A percentile compares a stretch with the other conserved stretches of the same genome.
phyloP scores from a whole-genome alignment of 2,329 filamentous ascomycete genomes.

The Clarireedia sp. region DNA sequence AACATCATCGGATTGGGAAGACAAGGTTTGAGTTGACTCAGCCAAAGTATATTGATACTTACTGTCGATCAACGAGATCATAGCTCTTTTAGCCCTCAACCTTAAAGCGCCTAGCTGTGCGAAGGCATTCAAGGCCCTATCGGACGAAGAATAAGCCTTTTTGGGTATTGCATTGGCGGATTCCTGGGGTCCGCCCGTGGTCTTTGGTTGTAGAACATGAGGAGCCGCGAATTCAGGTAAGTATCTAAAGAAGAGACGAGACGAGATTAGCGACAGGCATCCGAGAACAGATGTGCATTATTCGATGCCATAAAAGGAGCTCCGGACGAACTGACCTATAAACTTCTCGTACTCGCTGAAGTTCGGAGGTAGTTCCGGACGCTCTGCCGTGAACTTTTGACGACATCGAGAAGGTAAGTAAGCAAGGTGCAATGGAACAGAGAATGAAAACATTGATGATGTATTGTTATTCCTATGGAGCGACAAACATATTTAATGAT shows the following conservation, averaged over 20 bases:
- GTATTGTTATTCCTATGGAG: too few species aligned
- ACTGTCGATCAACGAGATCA: slow-evolving; percentile 34
- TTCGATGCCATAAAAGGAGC: not conserved
- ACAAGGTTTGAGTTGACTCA: slow-evolving; percentile 38
- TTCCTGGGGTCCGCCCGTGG: not conserved
- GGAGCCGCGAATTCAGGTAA: not conserved
- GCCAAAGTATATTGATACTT: slow-evolving; percentile 24
- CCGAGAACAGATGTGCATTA: not conserved
- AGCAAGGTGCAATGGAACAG: too few species aligned
- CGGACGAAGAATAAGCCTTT: slow-evolving; percentile 27
- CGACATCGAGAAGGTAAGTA: not conserved
- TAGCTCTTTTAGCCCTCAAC: slow-evolving; percentile 36
- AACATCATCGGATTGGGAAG: slow-evolving; percentile 19
- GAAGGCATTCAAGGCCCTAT: slow-evolving; percentile 37
- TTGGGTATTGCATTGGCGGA: not conserved
- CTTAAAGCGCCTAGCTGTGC: slow-evolving; percentile 43
- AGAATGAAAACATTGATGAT: too few species aligned
- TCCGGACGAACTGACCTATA: not conserved
- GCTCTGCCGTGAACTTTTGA: not conserved
- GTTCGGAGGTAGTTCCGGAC: not conserved
- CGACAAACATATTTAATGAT: too few species aligned
- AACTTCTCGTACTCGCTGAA: slow-evolving; percentile 6
- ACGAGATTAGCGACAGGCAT: not conserved
- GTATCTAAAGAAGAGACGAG: not conserved
- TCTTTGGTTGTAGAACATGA: not conserved